These are phyloP conservation scores for Barnettozyma wickerhamii DNA, from an alignment of 805 yeast genomes.

Conservation along the genomic window DNA sequence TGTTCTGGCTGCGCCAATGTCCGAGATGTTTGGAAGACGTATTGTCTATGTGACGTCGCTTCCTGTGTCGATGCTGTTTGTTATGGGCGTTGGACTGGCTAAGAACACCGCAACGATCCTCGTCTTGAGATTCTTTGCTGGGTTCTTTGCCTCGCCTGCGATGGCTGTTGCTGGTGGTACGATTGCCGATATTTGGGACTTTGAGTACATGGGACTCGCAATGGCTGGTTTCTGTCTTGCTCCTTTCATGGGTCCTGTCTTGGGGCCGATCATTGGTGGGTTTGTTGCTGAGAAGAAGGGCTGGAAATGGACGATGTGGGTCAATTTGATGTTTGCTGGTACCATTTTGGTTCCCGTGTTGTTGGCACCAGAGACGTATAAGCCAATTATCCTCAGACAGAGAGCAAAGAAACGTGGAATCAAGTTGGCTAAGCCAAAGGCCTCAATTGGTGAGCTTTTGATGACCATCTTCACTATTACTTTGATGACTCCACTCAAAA, in stretches of 20 bases:
- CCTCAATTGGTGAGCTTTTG: slow-evolving; percentile 34
- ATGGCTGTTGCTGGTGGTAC: slow-evolving; percentile 85
- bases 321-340: slow-evolving; percentile 64
- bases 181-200: slow-evolving; percentile 70
- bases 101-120: slow-evolving; percentile 56
- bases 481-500: slow-evolving; percentile 57
- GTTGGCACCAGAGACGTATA: slow-evolving; percentile 64
- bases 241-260: slow-evolving; percentile 76
- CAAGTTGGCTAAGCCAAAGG: slow-evolving; percentile 35
- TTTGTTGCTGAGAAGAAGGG: slow-evolving; percentile 58
- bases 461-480: slow-evolving; percentile 45
- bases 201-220: slow-evolving; percentile 64
- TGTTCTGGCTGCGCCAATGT: slow-evolving; percentile 64
- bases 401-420: slow-evolving; percentile 61
- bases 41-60: slow-evolving; percentile 54
- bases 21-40: slow-evolving; percentile 66
- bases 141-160: slow-evolving; percentile 76
- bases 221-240: slow-evolving; percentile 75
- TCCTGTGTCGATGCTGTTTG: slow-evolving; percentile 65
- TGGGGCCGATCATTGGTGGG: slow-evolving; percentile 74
- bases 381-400: slow-evolving; percentile 53
- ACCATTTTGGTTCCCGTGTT: slow-evolving; percentile 43
- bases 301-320: slow-evolving; percentile 73
- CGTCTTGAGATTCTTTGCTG: slow-evolving; percentile 69
- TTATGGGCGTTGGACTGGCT: slow-evolving; percentile 69